Conservation (phyloP, 2,329 filamentous ascomycete species). For the Fusarium euwallaceae region DNA sequence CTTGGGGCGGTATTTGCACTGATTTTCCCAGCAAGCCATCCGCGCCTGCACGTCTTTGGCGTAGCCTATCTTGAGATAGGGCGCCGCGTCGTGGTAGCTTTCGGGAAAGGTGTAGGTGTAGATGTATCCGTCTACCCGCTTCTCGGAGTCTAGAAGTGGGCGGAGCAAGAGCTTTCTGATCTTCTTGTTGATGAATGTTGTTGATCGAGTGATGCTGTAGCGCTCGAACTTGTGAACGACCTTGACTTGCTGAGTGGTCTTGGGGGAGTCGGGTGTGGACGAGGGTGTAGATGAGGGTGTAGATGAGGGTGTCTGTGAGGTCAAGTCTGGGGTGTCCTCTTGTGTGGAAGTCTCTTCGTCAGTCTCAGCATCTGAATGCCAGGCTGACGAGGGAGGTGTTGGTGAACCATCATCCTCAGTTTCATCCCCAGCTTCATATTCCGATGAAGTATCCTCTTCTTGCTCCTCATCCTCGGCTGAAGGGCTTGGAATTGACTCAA, state of each 20-base stretch:
- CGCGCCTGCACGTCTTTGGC: slow-evolving; percentile 37
- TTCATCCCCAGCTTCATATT: not conserved
- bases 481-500: slow-evolving; percentile 4
- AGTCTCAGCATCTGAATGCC: not conserved
- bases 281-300: too few relatives aligned
- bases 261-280: not conserved
- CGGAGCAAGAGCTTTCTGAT: slow-evolving; percentile 33
- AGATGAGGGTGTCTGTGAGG: not conserved
- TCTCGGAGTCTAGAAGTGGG: not conserved
- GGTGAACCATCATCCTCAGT: not conserved
- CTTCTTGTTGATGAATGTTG: slow-evolving; percentile 26
- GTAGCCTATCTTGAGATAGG: slow-evolving; percentile 50
- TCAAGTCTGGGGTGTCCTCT: not conserved
- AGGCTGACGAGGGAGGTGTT: not conserved
- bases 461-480: slow-evolving; percentile 21
- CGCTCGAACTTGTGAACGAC: slow-evolving; percentile 33
- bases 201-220: slow-evolving; percentile 19
- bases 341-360: not conserved
- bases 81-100: slow-evolving; percentile 24
- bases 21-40: slow-evolving; percentile 39
- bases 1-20: slow-evolving; percentile 45
- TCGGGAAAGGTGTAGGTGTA: slow-evolving; percentile 46
- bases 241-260: not conserved
- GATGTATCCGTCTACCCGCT: slow-evolving; percentile 28
- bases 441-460: not conserved